Base-by-base conservation (phyloP, 257 asterid genomes). In the Solanum tarapatanum region DNA sequence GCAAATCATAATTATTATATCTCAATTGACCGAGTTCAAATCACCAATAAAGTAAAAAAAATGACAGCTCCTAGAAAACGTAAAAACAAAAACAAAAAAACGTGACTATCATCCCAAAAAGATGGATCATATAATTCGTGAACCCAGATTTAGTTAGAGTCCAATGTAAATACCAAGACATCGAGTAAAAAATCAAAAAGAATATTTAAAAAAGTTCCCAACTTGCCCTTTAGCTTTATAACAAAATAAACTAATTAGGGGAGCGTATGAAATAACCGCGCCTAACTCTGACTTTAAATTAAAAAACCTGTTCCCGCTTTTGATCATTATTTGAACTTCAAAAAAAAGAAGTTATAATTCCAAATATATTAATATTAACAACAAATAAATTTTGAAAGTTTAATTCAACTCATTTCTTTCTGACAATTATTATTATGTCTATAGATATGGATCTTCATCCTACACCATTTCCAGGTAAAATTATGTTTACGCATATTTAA, bases 361-460 rank as follows among this genome's bases (percentile, higher is more conserved):
- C 72, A 43, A 70, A 3, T 9, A 51, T 51, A 51, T 72, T 58
- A 66, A 23, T 73, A 24, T 21, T 58, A 77, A 48, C 70, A 41
- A 37, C 16, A 33, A 32, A 43, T 62, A 3, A 33, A 79, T 23
- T 33, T 11, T 26, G 2, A 48, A 68, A 69, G 3, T 35, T 68
- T 69, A 16, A 76, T 75, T 30, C 17, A 5, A 58, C 28, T 84
- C 70, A 80, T 72, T 51, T 37, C 70, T 37, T 87, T 4, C 16
- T 23, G 14, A 10, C 7, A 62, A 10, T 87, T 16, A 41, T 23
- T 12, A 32, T 84, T 84, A 73, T 73, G 24, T 33, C 90, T 45
- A 94, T 94, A 3, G 64, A 55, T 55, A 55, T 51, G 96, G 97
- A 95, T 88, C 87, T 73, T 85, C 91, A 92, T 76, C 93, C 95